Base-by-base conservation (phyloP, 225 moss, liverwort and hornwort species). In the Rhytidiadelphus loreus region DNA sequence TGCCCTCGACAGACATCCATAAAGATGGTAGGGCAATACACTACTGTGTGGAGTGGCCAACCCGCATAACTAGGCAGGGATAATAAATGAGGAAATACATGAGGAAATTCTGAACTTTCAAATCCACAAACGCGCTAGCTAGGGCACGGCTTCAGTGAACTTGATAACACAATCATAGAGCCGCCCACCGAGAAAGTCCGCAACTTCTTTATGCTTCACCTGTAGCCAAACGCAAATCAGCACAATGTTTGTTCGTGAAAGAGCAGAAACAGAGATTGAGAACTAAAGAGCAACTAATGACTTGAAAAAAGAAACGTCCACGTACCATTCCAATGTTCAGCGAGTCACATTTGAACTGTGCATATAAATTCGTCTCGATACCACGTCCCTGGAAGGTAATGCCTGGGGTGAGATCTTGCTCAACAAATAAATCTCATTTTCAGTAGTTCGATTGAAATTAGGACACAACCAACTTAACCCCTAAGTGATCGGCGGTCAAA, bases 281-380 rank as follows among this genome's bases (percentile, higher is more conserved):
- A 85, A 56, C 21, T 69, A 25, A 20, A 57, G 59, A 17, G 20
- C 35, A 71, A 32, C 81, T 60, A 15, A 76, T 32, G 39, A 59
- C 8, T 81, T 1, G 7, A 9, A n/a, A 72, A 52, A 65, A 41
- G 60, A 30, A 59, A 43, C 9, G 60, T 46, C 37, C 83, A 87
- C 91, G 57, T 88, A 96, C 97, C 98, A 98, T 97, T 90, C 96
- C 98, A 57, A 98, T 88, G 86, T 97, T 98, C 82, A 97, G 89
- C 16, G 98, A 97, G 88, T 98, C 98, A 59, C 96, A 96, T 83
- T 96, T 95, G 89, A 98, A 98, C 87, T 96, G 97, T 10, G 96
- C 94, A 90, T 94, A 96, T 77, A 98, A 89, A 88, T 98, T 98
- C 70, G 98, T 97, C 93, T 98, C 98, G 85, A 98, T 95, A 58